Evolutionary conservation across 164 flowering plant genomes (phyloP), one percentile per base, ranked within the genome.

Genomic region (Magnolia officinalis): DNA sequence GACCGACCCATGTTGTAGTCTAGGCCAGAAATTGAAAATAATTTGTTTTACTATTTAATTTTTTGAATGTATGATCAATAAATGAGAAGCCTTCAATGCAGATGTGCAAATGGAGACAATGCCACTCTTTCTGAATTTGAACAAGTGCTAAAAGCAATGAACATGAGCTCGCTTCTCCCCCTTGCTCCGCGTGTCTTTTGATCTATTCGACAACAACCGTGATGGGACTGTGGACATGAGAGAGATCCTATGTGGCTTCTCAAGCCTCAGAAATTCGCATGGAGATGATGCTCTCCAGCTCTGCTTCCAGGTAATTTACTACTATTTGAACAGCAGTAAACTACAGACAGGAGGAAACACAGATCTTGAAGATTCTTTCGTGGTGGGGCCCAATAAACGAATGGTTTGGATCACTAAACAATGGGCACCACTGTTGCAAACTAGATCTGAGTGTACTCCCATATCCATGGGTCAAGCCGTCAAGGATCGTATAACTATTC

Each of bases 171-270:
- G 0, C 76, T 92, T 45, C 82, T 87, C 29, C 92, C 94, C 63
- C 75, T 90, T 50, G 92, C 96, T 49, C 85, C 88, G 0, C 88
- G 94, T 2, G 84, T 92, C n/a, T 58, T 92, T 92, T 63, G 91
- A 88, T 76, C 83, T 92, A 8, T 92, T 92, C 69, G 94, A 92
- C 85, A 83, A 90, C 82, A 90, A 92, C 74, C 87, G 92, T 2
- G 96, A 90, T 81, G 92, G 94, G 37, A 90, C 92, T 5, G 89
- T 92, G 10, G 96, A 89, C 72, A 88, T 92, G 91, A 82, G 91
- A 78, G 94, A 89, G 80, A 87, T 92, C 37, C 79, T 90, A 1
- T 90, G 92, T 51, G 94, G 96, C 9, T 89, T 92, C 77, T 87
- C 92, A 6, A 85, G 86, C 83, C 90, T 92, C 77, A 83, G 82